Percentiles rank a stretch among this genome's conserved stretches.
Evolutionary conservation across 768 basidiomycete genomes (phyloP).

Genomic region (Panaeolus cyanescens): DNA sequence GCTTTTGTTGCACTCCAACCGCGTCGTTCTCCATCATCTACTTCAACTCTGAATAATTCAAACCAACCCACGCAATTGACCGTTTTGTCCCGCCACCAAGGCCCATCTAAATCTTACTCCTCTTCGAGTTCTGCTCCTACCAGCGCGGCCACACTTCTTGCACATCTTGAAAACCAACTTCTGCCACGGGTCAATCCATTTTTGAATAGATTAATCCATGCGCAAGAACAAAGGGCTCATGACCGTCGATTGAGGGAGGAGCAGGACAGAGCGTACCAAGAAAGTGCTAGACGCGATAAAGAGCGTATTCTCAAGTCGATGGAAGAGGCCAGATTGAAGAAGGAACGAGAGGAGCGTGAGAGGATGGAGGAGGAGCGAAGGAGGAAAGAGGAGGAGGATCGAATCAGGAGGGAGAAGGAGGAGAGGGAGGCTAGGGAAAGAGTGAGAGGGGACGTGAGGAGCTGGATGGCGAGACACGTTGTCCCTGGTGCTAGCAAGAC

Average conservation of each 20-base stretch:
- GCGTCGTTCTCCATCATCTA: slow-evolving; percentile 43
- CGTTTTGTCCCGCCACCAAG: slow-evolving; percentile 85
- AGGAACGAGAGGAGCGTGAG: slow-evolving; percentile 32
- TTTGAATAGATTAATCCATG: slow-evolving; percentile 60
- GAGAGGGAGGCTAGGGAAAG: slow-evolving; percentile 26
- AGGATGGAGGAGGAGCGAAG: slow-evolving; percentile 37
- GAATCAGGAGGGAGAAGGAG: slow-evolving; percentile 8
- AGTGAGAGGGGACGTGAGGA: slow-evolving; percentile 31
- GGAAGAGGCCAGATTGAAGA: slow-evolving; percentile 34
- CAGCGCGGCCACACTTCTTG: slow-evolving; percentile 51
- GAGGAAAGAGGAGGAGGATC: slow-evolving; percentile 14
- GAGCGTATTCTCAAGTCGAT: slow-evolving; percentile 65
- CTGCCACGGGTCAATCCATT: slow-evolving; percentile 82
- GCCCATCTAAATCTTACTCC: slow-evolving; percentile 43
- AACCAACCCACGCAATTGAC: slow-evolving; percentile 55
- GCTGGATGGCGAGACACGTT: slow-evolving; percentile 29
- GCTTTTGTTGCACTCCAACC: slow-evolving; percentile 91
- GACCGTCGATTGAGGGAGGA: slow-evolving; percentile 72
- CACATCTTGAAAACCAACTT: slow-evolving; percentile 70
- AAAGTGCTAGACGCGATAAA: slow-evolving; percentile 63
- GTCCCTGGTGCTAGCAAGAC: slow-evolving; percentile 18
- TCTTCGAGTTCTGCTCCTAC: slow-evolving; percentile 25
- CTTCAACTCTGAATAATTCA: slow-evolving; percentile 33
- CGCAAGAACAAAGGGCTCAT: slow-evolving; percentile 47
- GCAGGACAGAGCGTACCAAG: slow-evolving; percentile 79